Evolutionary conservation across 2,329 filamentous ascomycete genomes (phyloP).

Genomic region (Gnomoniopsis smithogilvyi): DNA sequence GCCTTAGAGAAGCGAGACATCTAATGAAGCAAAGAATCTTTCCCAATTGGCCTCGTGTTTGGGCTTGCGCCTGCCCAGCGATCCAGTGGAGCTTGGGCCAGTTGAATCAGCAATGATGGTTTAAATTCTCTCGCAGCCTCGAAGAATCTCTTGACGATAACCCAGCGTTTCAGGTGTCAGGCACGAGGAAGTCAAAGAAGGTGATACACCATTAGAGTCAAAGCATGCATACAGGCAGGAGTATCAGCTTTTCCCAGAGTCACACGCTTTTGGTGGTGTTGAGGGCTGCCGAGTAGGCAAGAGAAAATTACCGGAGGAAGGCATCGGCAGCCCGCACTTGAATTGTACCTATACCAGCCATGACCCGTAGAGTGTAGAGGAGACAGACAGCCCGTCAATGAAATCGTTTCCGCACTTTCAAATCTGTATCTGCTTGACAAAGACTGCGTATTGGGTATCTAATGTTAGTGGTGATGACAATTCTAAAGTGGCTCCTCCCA

Average conservation of each 20-base stretch:
- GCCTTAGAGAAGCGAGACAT: conserved; percentile 50
- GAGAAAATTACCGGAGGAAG: not conserved
- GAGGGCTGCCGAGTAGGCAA: conserved; percentile 1
- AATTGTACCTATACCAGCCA: conserved; percentile 17
- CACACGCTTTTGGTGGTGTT: conserved; percentile 10
- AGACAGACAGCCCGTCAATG: conserved; percentile 11
- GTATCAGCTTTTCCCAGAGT: not conserved
- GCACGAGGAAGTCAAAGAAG: conserved; percentile 12
- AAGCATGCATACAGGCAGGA: conserved; percentile 17
- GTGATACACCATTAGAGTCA: conserved; percentile 18
- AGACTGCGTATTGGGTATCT: conserved; percentile 8
- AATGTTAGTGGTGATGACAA: not conserved
- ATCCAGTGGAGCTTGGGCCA: not conserved
- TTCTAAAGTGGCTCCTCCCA: not conserved
- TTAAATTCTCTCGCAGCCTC: not conserved
- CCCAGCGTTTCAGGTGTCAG: conserved; percentile 12
- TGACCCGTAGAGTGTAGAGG: conserved; percentile 10
- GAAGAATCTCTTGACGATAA: conserved; percentile 10
- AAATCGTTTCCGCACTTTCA: conserved; percentile 7
- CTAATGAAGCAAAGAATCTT: conserved; percentile 49
- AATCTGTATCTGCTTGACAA: not conserved
- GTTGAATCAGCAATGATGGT: not conserved
- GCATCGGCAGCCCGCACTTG: conserved; percentile 7
- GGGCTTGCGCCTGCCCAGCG: not conserved
- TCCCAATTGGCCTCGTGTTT: not conserved